phyloP scores from a whole-genome alignment of 2,329 filamentous ascomycete species.

The Clonostachys chloroleuca region DNA sequence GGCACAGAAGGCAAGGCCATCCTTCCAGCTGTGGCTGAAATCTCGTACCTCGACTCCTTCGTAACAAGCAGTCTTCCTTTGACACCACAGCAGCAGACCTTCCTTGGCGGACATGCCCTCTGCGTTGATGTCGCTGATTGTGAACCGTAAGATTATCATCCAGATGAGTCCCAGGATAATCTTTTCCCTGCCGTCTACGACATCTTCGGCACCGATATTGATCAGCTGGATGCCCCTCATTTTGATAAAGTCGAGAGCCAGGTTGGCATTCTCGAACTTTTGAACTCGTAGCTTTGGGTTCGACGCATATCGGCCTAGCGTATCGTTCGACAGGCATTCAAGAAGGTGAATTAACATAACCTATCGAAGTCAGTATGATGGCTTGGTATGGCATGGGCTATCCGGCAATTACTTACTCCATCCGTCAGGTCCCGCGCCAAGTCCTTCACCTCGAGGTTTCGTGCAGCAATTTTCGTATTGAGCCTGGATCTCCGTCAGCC shows the following conservation, averaged over 20 bases:
- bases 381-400: neutral
- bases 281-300: slow-evolving; percentile 96
- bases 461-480: slow-evolving; percentile 85
- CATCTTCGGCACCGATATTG: slow-evolving; percentile 96
- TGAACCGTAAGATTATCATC: slow-evolving; percentile 97
- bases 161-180: slow-evolving; percentile 97
- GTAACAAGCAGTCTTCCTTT: slow-evolving; percentile 97
- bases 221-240: slow-evolving; percentile 91
- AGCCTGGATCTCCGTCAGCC: slow-evolving; percentile 54
- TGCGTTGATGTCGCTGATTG: slow-evolving; percentile 97
- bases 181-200: slow-evolving; percentile 96
- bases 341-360: slow-evolving; percentile 94
- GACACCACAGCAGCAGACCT: slow-evolving; percentile 92
- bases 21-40: slow-evolving; percentile 95
- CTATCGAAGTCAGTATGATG: slow-evolving; percentile 33
- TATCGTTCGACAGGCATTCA: slow-evolving; percentile 92
- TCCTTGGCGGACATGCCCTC: slow-evolving; percentile 98
- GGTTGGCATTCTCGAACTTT: slow-evolving; percentile 96
- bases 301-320: slow-evolving; percentile 92
- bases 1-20: slow-evolving; percentile 94
- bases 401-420: slow-evolving; percentile 61
- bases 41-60: slow-evolving; percentile 94
- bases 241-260: slow-evolving; percentile 90
- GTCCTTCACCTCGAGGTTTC: slow-evolving; percentile 78
- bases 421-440: slow-evolving; percentile 87